Base-by-base conservation (phyloP, 139 green algal species). In the Haematococcus sp. region DNA sequence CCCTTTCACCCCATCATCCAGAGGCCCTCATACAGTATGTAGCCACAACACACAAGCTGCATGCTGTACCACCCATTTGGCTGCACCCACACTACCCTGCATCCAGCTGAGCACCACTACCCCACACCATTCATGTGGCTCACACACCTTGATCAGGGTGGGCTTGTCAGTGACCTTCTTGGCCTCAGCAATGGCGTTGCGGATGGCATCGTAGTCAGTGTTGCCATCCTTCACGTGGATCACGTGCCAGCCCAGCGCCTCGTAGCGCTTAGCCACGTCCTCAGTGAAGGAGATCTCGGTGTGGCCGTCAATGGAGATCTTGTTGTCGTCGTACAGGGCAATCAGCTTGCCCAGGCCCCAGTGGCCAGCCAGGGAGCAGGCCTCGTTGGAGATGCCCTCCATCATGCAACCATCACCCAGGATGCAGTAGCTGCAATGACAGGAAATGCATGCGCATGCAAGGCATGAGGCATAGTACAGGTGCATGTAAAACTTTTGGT, bases 291-390 rank as follows among this genome's bases (percentile, higher is more conserved):
- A 95, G 88, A 99, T 98, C 67, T 98, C 91, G 20, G 96, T 98
- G 91, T 97, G 86, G 68, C 96, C 96, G 74, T 99, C 96, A 9
- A 75, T 66, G 66, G 66, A 72, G 46, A 72, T 72, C 60, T 94
- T 88, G 95, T 99, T 99, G 93, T 98, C 94, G 76, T 99, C 96
- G 85, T 98, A 99, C 71, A 99, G 86, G 19, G 86, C 90, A 83
- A 99, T 98, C 22, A 99, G 91, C 93, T 99, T 99, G 91, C 94
- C 94, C 71, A 99, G 93, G 71, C 94, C 95, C 94, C 92, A 98
- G 88, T 99, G 96, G 71, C 94, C 96, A 3, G 96, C 96, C 73
- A 99, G 85, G 58, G 95, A 98, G 74, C 76, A 92, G 51, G 92
- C 94, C 93, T 99, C 96, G 73, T 94, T 95, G 71, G 91, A 97